phyloP scores from a whole-genome alignment of 2,329 filamentous ascomycete genomes.

The Macrophomina phaseolina region DNA sequence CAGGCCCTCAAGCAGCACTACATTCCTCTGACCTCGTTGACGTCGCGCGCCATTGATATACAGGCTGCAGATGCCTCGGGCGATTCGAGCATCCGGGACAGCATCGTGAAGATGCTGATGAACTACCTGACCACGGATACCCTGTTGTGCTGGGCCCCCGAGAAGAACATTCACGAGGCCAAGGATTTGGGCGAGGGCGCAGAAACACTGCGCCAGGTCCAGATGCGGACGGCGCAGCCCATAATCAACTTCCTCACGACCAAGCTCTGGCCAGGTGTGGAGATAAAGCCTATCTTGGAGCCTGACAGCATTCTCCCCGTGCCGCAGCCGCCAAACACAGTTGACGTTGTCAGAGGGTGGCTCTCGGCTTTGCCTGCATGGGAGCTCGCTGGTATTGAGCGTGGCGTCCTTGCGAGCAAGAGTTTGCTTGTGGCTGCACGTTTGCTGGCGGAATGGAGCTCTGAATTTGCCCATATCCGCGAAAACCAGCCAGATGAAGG shows the following conservation, averaged over 20 bases:
- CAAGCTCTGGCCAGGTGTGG: constrained; percentile 82
- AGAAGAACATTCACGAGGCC: constrained; percentile 56
- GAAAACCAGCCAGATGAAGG: constrained; percentile 41
- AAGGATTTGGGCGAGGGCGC: constrained; percentile 49
- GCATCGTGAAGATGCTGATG: constrained; percentile 73
- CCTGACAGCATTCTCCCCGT: constrained; percentile 75
- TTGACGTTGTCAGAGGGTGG: constrained; percentile 80
- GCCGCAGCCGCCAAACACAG: constrained; percentile 75
- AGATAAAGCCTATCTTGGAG: constrained; percentile 81
- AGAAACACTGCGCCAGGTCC: constrained; percentile 71
- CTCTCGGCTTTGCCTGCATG: constrained; percentile 72
- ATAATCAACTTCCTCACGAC: constrained; percentile 74
- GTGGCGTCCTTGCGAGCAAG: constrained; percentile 84
- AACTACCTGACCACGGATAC: constrained; percentile 92
- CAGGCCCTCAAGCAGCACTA: constrained; percentile 86
- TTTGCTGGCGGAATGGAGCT: constrained; percentile 85
- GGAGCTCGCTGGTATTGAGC: constrained; percentile 86
- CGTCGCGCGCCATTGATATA: constrained; percentile 84
- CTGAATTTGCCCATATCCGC: constrained; percentile 65
- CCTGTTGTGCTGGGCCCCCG: constrained; percentile 85
- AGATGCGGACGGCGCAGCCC: constrained; percentile 71
- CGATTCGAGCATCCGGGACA: constrained; percentile 60
- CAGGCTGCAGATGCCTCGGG: constrained; percentile 66
- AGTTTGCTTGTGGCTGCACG: constrained; percentile 79
- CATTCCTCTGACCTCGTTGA: constrained; percentile 86